A percentile compares a stretch with the other conserved stretches of the same genome.
Evolutionary conservation across 768 basidiomycete species (phyloP).

Genomic region (Sporobolomyces roseus): DNA sequence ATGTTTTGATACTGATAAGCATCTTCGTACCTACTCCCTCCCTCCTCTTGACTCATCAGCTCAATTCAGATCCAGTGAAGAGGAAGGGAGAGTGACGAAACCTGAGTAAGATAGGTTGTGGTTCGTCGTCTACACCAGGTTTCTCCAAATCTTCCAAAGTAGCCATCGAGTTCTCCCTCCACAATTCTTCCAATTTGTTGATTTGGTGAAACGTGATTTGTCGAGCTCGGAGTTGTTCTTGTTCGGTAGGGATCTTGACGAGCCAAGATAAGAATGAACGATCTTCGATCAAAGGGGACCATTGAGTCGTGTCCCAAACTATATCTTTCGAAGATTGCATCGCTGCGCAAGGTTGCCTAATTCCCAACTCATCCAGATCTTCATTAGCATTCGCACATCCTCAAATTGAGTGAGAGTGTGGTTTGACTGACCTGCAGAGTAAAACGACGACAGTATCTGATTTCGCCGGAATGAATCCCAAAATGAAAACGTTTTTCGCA

Average conservation of each 20-base stretch:
- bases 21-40: constrained; percentile 68
- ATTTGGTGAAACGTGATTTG: constrained; percentile 97
- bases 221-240: constrained; percentile 89
- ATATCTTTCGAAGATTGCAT: constrained; percentile 86
- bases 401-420: not conserved
- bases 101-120: constrained; percentile 78
- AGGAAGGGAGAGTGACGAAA: constrained; percentile 33
- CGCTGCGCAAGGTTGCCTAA: constrained; percentile 88
- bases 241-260: constrained; percentile 93
- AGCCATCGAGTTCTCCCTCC: constrained; percentile 95
- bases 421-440: constrained; percentile 83
- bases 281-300: constrained; percentile 98
- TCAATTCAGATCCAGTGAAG: not conserved
- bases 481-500: constrained; percentile 98
- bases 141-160: constrained; percentile 96
- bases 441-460: constrained; percentile 97
- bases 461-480: constrained; percentile 98
- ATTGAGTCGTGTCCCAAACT: constrained; percentile 94
- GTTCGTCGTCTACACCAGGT: constrained; percentile 95
- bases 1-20: constrained; percentile 99
- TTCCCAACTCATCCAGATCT: not conserved
- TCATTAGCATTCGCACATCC: too few species aligned
- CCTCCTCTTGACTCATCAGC: not conserved
- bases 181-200: constrained; percentile 92
- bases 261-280: constrained; percentile 98